These are phyloP conservation scores for Plasmopara viticola DNA, from an alignment of 352 stramenopile species.

Conservation along the genomic window DNA sequence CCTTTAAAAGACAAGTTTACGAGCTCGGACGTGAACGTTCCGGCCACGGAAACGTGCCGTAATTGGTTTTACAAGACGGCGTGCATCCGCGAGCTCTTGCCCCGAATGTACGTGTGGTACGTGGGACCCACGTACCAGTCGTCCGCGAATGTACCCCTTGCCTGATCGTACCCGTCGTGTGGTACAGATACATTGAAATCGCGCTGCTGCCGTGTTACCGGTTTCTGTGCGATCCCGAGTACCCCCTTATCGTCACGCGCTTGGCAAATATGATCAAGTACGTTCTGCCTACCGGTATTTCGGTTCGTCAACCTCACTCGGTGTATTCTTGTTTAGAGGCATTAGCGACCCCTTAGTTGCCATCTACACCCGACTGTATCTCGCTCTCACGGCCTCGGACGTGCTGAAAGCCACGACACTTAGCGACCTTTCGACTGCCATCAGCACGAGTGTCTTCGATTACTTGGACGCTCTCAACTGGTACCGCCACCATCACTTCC, in stretches of 20 bases:
- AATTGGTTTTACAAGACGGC: conserved; percentile 95
- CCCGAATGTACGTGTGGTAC: conserved; percentile 60
- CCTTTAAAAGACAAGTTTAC: conserved; percentile 64
- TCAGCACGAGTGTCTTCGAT: conserved; percentile 82
- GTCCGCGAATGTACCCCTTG: too few species aligned
- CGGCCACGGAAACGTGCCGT: conserved; percentile 87
- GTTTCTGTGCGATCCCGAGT: conserved; percentile 88
- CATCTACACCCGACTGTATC: conserved; percentile 80
- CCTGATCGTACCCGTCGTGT: not conserved
- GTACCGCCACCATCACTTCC: conserved; percentile 27
- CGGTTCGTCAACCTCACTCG: not conserved
- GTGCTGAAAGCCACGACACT: conserved; percentile 40
- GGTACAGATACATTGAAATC: conserved; percentile 77
- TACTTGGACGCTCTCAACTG: conserved; percentile 85
- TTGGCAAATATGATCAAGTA: conserved; percentile 87
- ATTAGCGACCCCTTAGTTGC: conserved; percentile 84
- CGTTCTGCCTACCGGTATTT: not conserved
- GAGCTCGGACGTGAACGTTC: conserved; percentile 72
- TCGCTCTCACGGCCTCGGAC: conserved; percentile 64
- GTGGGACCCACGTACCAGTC: not conserved
- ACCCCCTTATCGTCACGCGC: conserved; percentile 72
- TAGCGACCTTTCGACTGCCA: conserved; percentile 24
- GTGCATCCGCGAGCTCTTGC: conserved; percentile 89
- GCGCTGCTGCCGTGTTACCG: conserved; percentile 84
- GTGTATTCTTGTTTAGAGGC: conserved; percentile 34